Evolutionary conservation across 306 rosid genomes (phyloP), one percentile per base, ranked within the genome.

Genomic region (Purshia tridentata): DNA sequence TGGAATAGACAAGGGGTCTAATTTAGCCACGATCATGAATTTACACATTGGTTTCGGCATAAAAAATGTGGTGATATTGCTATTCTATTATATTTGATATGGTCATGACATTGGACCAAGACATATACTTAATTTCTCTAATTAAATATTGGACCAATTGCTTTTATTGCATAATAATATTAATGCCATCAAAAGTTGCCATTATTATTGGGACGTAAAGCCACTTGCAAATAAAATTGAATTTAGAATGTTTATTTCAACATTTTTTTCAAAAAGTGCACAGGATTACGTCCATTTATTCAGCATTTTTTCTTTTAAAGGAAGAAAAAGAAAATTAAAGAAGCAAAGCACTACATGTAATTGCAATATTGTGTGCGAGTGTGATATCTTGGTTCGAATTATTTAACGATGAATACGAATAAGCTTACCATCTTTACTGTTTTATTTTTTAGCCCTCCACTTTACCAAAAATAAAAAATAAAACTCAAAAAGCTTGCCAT

Each of bases 31-130:
- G 15, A 40, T 62, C 48, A 40, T 18, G 61, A 15, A 56, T 39
- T 16, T 15, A 7, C 48, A 62, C 37, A 15, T 14, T 37, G n/a
- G 18, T 58, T 58, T 40, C 35, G 41, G 35, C 64, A 60, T 60
- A 39, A 37, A 40, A 61, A 60, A 59, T 35, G 44, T 35, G 65
- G 8, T 23, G 65, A 44, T 13, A 29, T 29, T 1, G 35, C 35
- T 29, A 29, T 29, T 29, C 35, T 29, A 29, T 29, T 6, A 55
- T 55, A 55, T 23, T 48, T 68, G 60, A 51, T n/a, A 9, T 37
- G 61, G 60, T 37, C 73, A 53, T 37, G 48, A 69, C 16, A 51
- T 6, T 50, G 59, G 47, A 51, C 49, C 60, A 69, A 51, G 29
- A 69, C 46, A 50, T 16, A 16, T 18, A 51, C 45, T 50, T 35